Evolutionary conservation across 2,329 filamentous ascomycete species (phyloP), one percentile per base, ranked within the genome.

Genomic region (Alternaria hordeiaustralica): DNA sequence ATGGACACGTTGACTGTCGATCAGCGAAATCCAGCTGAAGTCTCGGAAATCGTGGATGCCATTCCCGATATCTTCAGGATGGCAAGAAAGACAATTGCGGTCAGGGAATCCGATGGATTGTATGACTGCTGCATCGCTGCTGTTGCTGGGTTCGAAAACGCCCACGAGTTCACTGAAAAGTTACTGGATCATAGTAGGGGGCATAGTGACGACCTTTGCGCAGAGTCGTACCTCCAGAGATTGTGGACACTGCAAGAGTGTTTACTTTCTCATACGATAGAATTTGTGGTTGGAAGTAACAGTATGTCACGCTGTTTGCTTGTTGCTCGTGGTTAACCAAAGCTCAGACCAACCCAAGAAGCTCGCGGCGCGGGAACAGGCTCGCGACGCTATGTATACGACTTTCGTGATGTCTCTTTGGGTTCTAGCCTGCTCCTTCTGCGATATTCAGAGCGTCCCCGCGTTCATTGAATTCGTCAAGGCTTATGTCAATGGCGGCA

Each of bases 91-190:
- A 45, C 43, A 4, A 21, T 45, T 0, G 43, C 43, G 2, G 18
- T 45, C 18, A 45, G 2, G 1, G 43, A 20, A 4, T 21, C 18
- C 43, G 43, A 45, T 2, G 43, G 43, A 21, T 21, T 45, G 0
- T 2, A 45, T 11, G 20, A 45, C 3, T 45, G 43, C 43, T 21
- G n/a, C 20, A 45, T 45, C 2, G 18, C 11, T 21, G 43, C 43
- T 7, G 18, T 45, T 18, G 20, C 10, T 21, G 43, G 18, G 1
- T 45, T 45, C n/a, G 0, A 45, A 13, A 9, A 6, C 12, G 13
- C 3, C 5, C 0, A 1, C 1, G 4, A 21, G 2, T 45, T 45
- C 0, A 4, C 3, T 10, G 2, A 2, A 12, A 45, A 5, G 6
- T 6, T 13, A 1, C 2, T 6, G 7, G 43, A 20, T 13, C 43